Evolutionary conservation across 805 yeast genomes (phyloP), one percentile per base, ranked within the genome.

Genomic region (Hyphopichia homilentoma): DNA sequence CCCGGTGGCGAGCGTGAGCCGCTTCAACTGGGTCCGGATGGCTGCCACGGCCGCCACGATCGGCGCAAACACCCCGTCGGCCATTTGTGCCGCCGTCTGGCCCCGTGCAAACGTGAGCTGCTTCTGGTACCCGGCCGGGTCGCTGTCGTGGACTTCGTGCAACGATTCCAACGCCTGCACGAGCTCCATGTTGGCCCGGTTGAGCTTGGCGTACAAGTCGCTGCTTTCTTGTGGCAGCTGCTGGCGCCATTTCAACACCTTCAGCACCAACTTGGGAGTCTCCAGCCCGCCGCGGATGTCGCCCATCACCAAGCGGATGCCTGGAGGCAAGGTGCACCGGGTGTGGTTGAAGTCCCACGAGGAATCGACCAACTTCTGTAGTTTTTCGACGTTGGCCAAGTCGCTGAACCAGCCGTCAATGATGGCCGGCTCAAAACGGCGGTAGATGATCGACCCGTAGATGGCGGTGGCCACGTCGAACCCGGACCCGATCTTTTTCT

Each of bases 401-500:
- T 44, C 39, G 19, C 60, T 65, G 14, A 58, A 52, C 22, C 75
- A 50, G 18, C 44, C 50, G 21, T 59, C 60, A 30, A 77, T 73
- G 21, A 76, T 38, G 5, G 45, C 54, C 0, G 95, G 85, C 3
- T 68, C 61, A 48, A 93, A 93, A 39, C 98, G 67, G 27, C 75
- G 70, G 57, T 93, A 93, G 5, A 79, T 70, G 28, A 89, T 82
- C 0, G 96, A 84, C 2, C 98, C 98, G 57, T 72, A 90, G 0
- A 85, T 81, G 0, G 98, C 98, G 16, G 97, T 81, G 0, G 96
- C 97, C 25, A 93, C 95, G 53, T 93, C 98, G 57, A 93, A 93
- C 0, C 98, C 98, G 3, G 96, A 87, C 0, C 98, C 98, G 16
- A 93, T 80, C 57, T 93, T 93, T 20, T 86, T 85, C 56, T 93